Evolutionary conservation across 2,329 filamentous ascomycete species (phyloP).

Genomic region (Trichoderma sp.): DNA sequence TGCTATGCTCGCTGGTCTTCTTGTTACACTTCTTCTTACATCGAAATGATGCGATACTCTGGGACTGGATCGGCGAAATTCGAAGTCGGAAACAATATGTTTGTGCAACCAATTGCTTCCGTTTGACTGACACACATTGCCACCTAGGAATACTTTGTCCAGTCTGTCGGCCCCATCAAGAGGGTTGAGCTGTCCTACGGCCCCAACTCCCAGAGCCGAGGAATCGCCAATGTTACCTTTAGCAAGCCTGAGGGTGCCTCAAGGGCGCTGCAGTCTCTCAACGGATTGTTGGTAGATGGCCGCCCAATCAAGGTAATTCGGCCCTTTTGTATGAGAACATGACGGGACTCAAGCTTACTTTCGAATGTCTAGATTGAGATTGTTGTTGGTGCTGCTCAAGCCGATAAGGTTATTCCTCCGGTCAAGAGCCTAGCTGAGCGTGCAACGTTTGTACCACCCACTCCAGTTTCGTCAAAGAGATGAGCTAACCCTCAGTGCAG

Average conservation of each 20-base stretch:
- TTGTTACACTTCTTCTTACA: conserved; percentile 11
- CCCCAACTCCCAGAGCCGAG: conserved; percentile 86
- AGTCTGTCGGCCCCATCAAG: conserved; percentile 88
- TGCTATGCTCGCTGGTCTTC: conserved; percentile 40
- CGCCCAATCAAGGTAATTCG: conserved; percentile 78
- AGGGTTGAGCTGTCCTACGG: conserved; percentile 90
- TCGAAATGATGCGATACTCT: conserved; percentile 30
- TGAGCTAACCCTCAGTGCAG: conserved; percentile 30
- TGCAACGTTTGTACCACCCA: conserved; percentile 52
- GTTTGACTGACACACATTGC: conserved; percentile 69
- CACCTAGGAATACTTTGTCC: conserved; percentile 92
- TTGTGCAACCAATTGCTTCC: conserved; percentile 37
- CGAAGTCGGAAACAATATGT: conserved; percentile 39
- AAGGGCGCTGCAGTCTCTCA: conserved; percentile 81
- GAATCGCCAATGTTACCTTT: conserved; percentile 90
- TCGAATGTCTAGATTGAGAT: conserved; percentile 73
- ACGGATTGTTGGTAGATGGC: conserved; percentile 88
- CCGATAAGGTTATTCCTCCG: conserved; percentile 67
- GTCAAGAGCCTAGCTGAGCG: conserved; percentile 80
- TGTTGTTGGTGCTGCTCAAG: conserved; percentile 76
- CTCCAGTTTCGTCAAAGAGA: neutral
- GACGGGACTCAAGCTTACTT: neutral
- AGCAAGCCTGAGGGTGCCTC: conserved; percentile 77
- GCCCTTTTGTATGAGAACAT: neutral
- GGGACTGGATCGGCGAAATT: conserved; percentile 40